These are phyloP conservation scores for Nitzschia sp. DNA, from an alignment of 108 stramenopile species.

Conservation along the genomic window DNA sequence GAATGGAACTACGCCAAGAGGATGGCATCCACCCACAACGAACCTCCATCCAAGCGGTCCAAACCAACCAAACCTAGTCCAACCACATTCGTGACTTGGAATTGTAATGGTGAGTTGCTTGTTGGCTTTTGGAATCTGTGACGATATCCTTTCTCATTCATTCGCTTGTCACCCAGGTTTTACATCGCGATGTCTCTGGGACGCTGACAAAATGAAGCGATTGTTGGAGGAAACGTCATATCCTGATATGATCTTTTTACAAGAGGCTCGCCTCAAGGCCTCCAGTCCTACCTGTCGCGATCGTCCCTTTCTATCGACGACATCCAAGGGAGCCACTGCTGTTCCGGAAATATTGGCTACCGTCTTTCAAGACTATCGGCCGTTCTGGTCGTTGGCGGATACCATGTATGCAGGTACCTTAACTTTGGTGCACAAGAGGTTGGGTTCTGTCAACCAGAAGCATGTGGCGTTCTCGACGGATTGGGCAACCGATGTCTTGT, in stretches of 20 bases:
- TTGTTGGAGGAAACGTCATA: slow-evolving; percentile 16
- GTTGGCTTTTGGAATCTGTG: too few relatives aligned
- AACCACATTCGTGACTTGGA: slow-evolving; percentile 12
- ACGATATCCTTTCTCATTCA: neutral
- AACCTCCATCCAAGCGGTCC: neutral
- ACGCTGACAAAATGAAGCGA: slow-evolving; percentile 12
- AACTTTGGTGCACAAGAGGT: slow-evolving; percentile 24
- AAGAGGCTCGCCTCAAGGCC: slow-evolving; percentile 40
- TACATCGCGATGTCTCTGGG: slow-evolving; percentile 9
- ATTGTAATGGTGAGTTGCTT: slow-evolving; percentile 14
- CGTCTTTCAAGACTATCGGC: slow-evolving; percentile 25
- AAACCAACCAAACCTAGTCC: neutral
- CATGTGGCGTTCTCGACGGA: slow-evolving; percentile 18
- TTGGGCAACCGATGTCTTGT: slow-evolving; percentile 31
- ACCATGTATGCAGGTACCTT: slow-evolving; percentile 40
- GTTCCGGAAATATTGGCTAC: slow-evolving; percentile 12
- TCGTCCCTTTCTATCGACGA: slow-evolving; percentile 10
- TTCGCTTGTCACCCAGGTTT: neutral
- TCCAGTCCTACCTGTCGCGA: slow-evolving; percentile 6
- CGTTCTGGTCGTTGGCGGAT: slow-evolving; percentile 39
- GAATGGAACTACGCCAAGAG: too few relatives aligned
- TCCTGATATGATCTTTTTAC: slow-evolving; percentile 40
- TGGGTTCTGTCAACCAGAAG: neutral
- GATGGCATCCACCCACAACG: too few relatives aligned
- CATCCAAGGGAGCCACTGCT: neutral